Evolutionary conservation across 2,329 filamentous ascomycete genomes (phyloP), one percentile per base, ranked within the genome.

Genomic region (Neoscytalidium dimidiatum): DNA sequence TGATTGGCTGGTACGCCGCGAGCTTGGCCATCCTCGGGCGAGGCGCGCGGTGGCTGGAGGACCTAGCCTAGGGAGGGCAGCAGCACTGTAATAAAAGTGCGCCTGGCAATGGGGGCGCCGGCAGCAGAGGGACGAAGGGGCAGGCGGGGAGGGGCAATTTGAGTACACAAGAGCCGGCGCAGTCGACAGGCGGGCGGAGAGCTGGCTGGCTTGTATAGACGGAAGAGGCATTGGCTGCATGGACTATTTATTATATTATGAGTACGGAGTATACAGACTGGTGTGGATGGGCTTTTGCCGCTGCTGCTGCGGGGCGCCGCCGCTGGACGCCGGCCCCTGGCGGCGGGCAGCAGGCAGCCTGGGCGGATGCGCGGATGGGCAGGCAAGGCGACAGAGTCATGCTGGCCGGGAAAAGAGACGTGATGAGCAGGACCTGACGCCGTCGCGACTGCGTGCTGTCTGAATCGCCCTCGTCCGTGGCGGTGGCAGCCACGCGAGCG

Each of bases 1-100:
- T 78, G 74, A 77, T 78, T 77, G 76, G 62, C 31, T 51, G 62
- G 61, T 64, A 64, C 4, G 61, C 61, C 35, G 41, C 41, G 41
- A 60, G 56, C 49, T 53, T 48, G 61, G 49, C 56, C 61, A 64
- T 64, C 23, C 23, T 64, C 61, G 35, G 53, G 53, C 38, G 52
- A 41, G 31, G 52, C 52, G 52, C 33, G 51, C 43, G 31, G 53
- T 58, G 53, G 53, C 53, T 58, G 53, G 53, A 44, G 38, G 23
- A 28, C 48, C 48, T 33, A 35, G 49, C 49, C 49, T 52, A 4
- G 11, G 46, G 2, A 21, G 19, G 17, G 43, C 9, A 8, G 9
- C 17, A n/a, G 43, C 9, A 21, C 43, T 19, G 19, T n/a, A 23
- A 35, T 33, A 17, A 52, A 33, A 19, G 49, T 6, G 49, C 5